Base-by-base conservation (phyloP, 306 rosid species). In the Trifolium pratense region DNA sequence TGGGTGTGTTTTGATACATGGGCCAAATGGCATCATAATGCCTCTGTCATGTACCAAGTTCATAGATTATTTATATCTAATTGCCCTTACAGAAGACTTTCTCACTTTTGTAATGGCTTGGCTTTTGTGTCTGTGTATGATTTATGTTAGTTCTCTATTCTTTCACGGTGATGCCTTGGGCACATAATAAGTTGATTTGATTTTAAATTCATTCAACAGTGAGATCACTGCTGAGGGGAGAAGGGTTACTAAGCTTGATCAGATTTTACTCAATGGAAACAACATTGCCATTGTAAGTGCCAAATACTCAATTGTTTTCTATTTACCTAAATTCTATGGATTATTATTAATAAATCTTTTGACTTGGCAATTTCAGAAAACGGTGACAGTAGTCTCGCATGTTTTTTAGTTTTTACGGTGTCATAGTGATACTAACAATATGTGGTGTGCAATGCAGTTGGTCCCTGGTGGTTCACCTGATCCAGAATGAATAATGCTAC, bases 271-370 rank as follows among this genome's bases (percentile, higher is more conserved):
- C 55, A 91, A 91, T 20, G 97, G 98, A 75, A 94, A 94, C 96
- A 91, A 94, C 84, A 94, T 91, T 87, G 97, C 99, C n/a, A 91
- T 94, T 86, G 99, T 94, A 86, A 94, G 97, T 88, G 17, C 32
- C 51, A 25, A 79, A 89, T 92, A 75, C 49, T 51, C 57, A 18
- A 21, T 71, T 68, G 12, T 20, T 76, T n/a, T n/a, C n/a, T 13
- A 13, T 53, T 61, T 62, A 7, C 42, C 36, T 61, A 15, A 15
- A 37, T 13, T 77, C 16, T n/a, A 4, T 53, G 20, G 40, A 37
- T 26, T 73, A 11, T n/a, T n/a, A n/a, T 55, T 48, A 16, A 14
- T 26, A 51, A 62, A 53, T 23, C 36, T 15, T 68, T 66, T 73
- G 59, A 58, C n/a, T n/a, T 18, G 17, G 15, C 68, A 42, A 4